Evolutionary conservation across 192 early-diverging fungal species (phyloP), one percentile per base, ranked within the genome.

Genomic region (Rhizophagus prolifer): DNA sequence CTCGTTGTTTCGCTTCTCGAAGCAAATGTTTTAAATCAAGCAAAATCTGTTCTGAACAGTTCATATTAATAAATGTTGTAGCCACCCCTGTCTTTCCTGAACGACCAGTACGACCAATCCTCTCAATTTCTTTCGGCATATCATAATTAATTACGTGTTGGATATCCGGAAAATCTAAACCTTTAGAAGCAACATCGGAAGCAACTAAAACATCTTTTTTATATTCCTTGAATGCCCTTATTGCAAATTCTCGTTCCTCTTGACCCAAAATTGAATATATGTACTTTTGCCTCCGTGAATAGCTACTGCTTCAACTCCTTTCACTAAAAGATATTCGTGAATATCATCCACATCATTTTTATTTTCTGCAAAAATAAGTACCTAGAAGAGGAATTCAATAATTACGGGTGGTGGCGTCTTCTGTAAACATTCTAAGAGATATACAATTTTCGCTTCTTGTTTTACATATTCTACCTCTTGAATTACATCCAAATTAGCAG

Each of bases 301-400:
- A 1, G 94, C 94, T 6, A 95, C 96, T 0, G 93, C 91, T 76
- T 97, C 95, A 8, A 99, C 95, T 25, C 95, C 95, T 78, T 98
- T 99, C 36, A 97, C 79, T 68, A 99, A 85, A 30, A 99, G 80
- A 74, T 97, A 99, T 80, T 99, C 96, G 72, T 97, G 95, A 58
- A 99, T 98, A 81, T 99, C 97, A 77, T 99, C 97, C 9, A 99
- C 97, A 81, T 99, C 97, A 83, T 97, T 94, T 70, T 99, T 97
- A 85, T 98, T 99, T 75, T 99, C 97, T 13, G 96, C 95, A 90
- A 99, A 99, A 41, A 99, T 93, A 31, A 99, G 83, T 0, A 97
- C 92, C 87, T 89, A 77, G 16, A 26, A 63, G 28, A 58, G 4
- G 38, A 5, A 4, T 54, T 14, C 21, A 63, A 68, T 64, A 81